Evolutionary conservation across 169 alveolate species (phyloP), one percentile per base, ranked within the genome.

Genomic region (Plasmodium reichenowi): DNA sequence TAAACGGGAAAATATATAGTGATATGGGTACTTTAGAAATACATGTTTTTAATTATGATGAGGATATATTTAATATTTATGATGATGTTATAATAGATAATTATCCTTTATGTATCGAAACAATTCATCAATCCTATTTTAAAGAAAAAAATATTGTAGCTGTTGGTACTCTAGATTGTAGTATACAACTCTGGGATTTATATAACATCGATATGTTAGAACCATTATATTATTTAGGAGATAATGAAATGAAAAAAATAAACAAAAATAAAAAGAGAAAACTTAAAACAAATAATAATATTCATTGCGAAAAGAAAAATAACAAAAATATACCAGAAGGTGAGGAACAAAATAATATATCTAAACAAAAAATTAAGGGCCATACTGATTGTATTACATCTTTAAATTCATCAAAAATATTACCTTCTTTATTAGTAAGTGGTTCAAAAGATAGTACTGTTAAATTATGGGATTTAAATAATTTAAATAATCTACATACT

Each of bases 11-110:
- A 54, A 80, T 80, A 80, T 80, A 68, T 47, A 70, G 60, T 29
- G 90, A 80, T 48, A 38, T 68, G n/a, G 90, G 90, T 1, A 80
- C 90, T 9, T 50, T 80, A 29, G 90, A 80, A 68, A 20, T 68
- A 29, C 90, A 80, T 47, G 0, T 80, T 17, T 71, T 80, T 67
- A 80, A 80, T 45, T 80, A 80, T 52, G 80, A 80, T 15, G 74
- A 80, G 3, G 50, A 32, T 54, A 70, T 80, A 17, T 80, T 80
- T 45, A 80, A 80, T 67, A 80, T 80, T 2, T 80, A 80, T 38
- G 90, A 80, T 45, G 90, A 80, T 54, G 72, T 32, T 0, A 80
- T 80, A 67, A 59, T 80, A n/a, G 90, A 80, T 48, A 64, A 50
- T 1, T 70, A 66, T 45, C 90, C 90, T 8, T 17, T 80, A 56